Evolutionary conservation across 2,329 filamentous ascomycete genomes (phyloP).

Genomic region (Dendryphion nanum): DNA sequence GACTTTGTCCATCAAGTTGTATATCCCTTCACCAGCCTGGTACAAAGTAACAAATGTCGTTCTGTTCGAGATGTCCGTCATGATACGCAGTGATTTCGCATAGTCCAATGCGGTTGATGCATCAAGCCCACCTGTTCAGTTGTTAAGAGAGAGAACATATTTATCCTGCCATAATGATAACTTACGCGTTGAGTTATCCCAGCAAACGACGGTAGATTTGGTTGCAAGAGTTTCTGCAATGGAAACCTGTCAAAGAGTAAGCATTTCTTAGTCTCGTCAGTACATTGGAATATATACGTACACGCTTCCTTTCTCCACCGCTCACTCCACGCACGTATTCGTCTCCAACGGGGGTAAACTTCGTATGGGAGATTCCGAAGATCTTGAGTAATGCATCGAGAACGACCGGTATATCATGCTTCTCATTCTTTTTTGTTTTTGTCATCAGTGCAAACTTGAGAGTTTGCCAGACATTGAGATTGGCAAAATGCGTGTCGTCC

Average conservation of each 20-base stretch:
- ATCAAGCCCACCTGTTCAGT: conserved; percentile 68
- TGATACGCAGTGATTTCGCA: conserved; percentile 71
- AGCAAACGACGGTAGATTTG: conserved; percentile 69
- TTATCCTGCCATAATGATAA: no score
- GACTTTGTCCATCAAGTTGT: conserved; percentile 77
- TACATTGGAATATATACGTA: conserved; percentile 9
- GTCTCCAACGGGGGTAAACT: conserved; percentile 73
- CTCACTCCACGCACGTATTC: conserved; percentile 71
- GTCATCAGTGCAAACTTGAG: conserved; percentile 72
- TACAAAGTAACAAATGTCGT: conserved; percentile 72
- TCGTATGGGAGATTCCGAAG: conserved; percentile 76
- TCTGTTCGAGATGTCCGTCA: conserved; percentile 73
- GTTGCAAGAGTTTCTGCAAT: conserved; percentile 76
- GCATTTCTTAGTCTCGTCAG: conserved; percentile 1
- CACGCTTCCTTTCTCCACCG: conserved; percentile 78
- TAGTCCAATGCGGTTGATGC: conserved; percentile 78
- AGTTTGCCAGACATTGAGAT: conserved; percentile 74
- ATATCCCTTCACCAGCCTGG: conserved; percentile 68
- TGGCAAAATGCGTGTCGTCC: conserved; percentile 73
- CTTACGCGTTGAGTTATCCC: conserved; percentile 78
- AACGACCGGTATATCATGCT: conserved; percentile 64
- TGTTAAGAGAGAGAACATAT: no score
- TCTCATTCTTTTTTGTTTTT: conserved; percentile 69
- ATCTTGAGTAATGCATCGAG: conserved; percentile 71
- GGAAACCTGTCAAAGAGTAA: conserved; percentile 44